Conservation (phyloP, 2,329 filamentous ascomycete genomes). For the Xylariaceae sp. region DNA sequence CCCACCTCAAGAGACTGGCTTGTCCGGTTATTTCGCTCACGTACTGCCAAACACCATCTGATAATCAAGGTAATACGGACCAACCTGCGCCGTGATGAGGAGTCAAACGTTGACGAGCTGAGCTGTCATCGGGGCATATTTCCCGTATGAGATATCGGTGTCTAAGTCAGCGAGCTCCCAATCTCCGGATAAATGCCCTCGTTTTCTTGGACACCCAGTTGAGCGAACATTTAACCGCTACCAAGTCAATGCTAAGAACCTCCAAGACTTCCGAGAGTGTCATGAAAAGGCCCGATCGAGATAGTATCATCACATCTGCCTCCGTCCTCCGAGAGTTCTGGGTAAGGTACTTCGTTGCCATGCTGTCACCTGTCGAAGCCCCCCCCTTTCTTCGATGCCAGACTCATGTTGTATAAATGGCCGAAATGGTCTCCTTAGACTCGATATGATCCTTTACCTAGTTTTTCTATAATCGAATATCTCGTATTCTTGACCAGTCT, state of each 20-base stretch:
- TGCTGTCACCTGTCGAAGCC: neutral
- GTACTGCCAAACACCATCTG: neutral
- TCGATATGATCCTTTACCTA: no score
- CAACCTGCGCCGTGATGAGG: neutral
- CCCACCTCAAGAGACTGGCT: neutral
- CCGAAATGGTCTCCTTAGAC: neutral
- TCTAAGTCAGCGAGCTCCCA: slow-evolving; percentile 3
- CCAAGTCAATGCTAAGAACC: neutral
- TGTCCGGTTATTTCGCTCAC: neutral
- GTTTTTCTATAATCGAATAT: no score
- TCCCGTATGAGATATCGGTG: neutral
- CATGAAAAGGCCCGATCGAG: slow-evolving; percentile 11
- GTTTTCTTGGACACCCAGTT: slow-evolving; percentile 11
- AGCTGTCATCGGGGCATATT: neutral
- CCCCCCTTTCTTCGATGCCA: no score
- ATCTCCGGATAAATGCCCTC: slow-evolving; percentile 23
- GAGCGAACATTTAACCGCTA: neutral
- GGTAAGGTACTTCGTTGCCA: neutral
- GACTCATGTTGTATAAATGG: slow-evolving; percentile 11
- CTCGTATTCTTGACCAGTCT: neutral
- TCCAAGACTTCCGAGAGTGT: neutral
- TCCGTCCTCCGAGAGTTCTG: slow-evolving; percentile 11
- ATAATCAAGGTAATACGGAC: neutral
- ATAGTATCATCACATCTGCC: slow-evolving; percentile 4
- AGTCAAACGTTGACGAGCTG: no score